Evolutionary conservation across 2,329 filamentous ascomycete species (phyloP).

Genomic region (Cercospora sojina): DNA sequence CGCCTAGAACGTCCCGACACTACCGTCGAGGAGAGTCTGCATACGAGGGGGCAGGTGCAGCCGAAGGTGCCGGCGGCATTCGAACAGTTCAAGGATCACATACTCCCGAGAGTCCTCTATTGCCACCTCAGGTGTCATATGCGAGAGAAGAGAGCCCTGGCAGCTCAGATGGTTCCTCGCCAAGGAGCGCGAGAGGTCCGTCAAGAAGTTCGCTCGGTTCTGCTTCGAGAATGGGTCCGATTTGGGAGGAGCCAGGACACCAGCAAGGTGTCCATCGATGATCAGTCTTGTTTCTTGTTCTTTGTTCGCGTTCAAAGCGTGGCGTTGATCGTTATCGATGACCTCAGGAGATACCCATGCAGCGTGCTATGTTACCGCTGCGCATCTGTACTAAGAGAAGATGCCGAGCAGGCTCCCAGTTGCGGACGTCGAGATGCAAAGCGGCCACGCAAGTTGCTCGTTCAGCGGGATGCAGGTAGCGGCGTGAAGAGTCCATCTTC

Average conservation of each 20-base stretch:
- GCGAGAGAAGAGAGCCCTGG: slow-evolving; percentile 14
- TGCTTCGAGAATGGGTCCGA: slow-evolving; percentile 15
- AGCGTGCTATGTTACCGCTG: neutral
- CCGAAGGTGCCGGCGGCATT: neutral
- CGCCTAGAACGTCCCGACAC: slow-evolving; percentile 14
- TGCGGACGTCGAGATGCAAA: slow-evolving; percentile 12
- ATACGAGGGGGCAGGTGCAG: slow-evolving; percentile 4
- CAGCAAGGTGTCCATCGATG: slow-evolving; percentile 2
- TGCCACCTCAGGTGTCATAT: slow-evolving; percentile 17
- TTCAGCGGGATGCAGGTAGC: neutral
- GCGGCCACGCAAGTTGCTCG: neutral
- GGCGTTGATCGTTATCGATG: slow-evolving; percentile 8
- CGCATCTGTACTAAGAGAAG: neutral
- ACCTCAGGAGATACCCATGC: neutral
- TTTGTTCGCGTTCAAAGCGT: slow-evolving; percentile 22
- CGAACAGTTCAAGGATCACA: slow-evolving; percentile 1
- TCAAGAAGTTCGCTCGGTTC: slow-evolving; percentile 20
- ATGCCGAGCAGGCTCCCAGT: slow-evolving; percentile 27
- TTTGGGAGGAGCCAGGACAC: slow-evolving; percentile 11
- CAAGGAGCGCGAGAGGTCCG: neutral
- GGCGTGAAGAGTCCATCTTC: slow-evolving; percentile 6
- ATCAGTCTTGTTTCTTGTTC: neutral
- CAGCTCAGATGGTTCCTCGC: slow-evolving; percentile 10
- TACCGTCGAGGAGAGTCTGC: slow-evolving; percentile 3
- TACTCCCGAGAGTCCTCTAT: slow-evolving; percentile 19